Evolutionary conservation across 2,329 filamentous ascomycete species (phyloP), one percentile per base, ranked within the genome.

Genomic region (Ascochyta clinopodiicola): DNA sequence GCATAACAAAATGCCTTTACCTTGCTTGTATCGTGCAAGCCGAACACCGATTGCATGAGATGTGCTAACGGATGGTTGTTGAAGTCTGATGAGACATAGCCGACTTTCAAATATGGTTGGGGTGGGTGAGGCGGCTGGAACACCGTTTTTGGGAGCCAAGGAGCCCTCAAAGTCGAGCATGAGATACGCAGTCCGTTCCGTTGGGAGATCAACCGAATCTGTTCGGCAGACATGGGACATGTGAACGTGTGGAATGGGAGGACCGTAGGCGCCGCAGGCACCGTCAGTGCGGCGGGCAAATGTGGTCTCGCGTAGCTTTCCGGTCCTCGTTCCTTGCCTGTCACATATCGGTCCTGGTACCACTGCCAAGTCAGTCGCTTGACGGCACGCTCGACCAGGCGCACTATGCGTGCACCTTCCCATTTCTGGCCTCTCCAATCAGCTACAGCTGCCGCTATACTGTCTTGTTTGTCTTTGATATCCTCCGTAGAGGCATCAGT

Each of bases 211-310:
- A 90, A 86, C 15, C 95, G 89, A 56, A 99, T 92, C 63, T 97
- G 91, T 72, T 90, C 92, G 4, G 95, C 92, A 6, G 91, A 92
- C 62, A 99, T 81, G 0, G 95, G 95, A 62, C 91, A 96, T 1
- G 95, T 99, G 70, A 99, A 99, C 0, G 95, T 98, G 74, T 99
- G 95, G 70, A 99, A 99, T 0, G 95, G 95, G 1, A 99, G 82
- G 1, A 99, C 93, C 0, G 95, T 99, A 2, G 95, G 95, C 6
- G 95, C 94, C 27, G 90, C 87, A 4, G 95, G 95, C 9, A 96
- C 84, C 0, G 89, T 84, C 29, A 99, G 80, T 37, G 83, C 84
- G 3, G 82, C 76, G 4, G 94, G 95, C 10, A 96, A 79, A 56
- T 86, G 87, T 10, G 91, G 90, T 46, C 95, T 82, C 31, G 80